These are phyloP conservation scores for Pythium utonaiense DNA, from an alignment of 352 stramenopile species.

Conservation along the genomic window DNA sequence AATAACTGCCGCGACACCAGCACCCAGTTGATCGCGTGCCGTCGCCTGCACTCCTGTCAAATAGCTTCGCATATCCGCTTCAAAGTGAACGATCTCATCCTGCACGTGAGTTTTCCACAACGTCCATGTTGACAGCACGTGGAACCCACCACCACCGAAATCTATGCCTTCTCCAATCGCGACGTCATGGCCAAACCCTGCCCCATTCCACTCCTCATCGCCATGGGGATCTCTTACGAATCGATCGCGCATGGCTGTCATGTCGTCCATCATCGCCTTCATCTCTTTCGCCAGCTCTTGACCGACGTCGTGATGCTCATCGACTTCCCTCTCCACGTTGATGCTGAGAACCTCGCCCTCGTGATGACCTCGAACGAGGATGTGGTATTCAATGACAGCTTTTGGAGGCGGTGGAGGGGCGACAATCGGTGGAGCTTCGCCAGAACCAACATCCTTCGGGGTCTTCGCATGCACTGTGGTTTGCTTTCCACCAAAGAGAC, in stretches of 20 bases:
- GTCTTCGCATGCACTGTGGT: neutral
- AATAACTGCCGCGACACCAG: slow-evolving; percentile 5
- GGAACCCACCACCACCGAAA: slow-evolving; percentile 42
- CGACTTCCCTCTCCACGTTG: slow-evolving; percentile 8
- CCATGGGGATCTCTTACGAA: slow-evolving; percentile 30
- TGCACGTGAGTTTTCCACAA: slow-evolving; percentile 25
- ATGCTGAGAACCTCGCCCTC: slow-evolving; percentile 19
- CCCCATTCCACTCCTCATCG: slow-evolving; percentile 49
- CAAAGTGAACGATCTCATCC: slow-evolving; percentile 27
- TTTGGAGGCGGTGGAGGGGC: neutral
- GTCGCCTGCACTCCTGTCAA: slow-evolving; percentile 38
- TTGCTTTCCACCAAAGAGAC: slow-evolving; percentile 26
- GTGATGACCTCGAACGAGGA: slow-evolving; percentile 30
- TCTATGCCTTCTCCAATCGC: slow-evolving; percentile 21
- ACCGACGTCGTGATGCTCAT: slow-evolving; percentile 3
- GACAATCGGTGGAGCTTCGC: neutral
- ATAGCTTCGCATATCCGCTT: slow-evolving; percentile 42
- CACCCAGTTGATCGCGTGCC: slow-evolving; percentile 11
- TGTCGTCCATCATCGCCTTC: slow-evolving; percentile 18
- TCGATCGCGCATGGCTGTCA: slow-evolving; percentile 1
- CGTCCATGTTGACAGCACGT: slow-evolving; percentile 32
- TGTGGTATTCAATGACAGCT: slow-evolving; percentile 16
- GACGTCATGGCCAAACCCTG: slow-evolving; percentile 28
- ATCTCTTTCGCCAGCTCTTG: slow-evolving; percentile 23
- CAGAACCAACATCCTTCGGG: neutral